A percentile compares a stretch with the other conserved stretches of the same genome.
phyloP scores from a whole-genome alignment of 1,284 basidiomycete genomes.

The Moesziomyces globuligerus region DNA sequence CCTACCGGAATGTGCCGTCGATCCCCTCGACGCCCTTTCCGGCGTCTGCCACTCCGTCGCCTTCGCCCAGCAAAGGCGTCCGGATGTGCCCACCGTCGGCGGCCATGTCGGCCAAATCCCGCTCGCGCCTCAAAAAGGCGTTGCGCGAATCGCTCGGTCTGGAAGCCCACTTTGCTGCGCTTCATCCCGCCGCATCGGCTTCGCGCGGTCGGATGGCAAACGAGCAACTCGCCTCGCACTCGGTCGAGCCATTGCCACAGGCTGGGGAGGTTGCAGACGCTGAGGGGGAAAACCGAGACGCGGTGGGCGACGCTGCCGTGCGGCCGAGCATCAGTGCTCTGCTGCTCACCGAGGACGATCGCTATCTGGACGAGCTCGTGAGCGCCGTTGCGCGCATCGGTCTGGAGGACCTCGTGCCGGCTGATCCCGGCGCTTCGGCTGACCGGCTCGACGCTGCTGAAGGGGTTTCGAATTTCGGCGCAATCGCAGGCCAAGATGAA shows the following conservation, averaged over 20 bases:
- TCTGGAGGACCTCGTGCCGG: slow-evolving; percentile 21
- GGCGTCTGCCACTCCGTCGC: slow-evolving; percentile 1
- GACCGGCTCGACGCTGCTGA: too few relatives aligned
- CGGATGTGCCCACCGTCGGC: slow-evolving; percentile 16
- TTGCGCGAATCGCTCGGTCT: slow-evolving; percentile 31
- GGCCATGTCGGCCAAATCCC: slow-evolving; percentile 25
- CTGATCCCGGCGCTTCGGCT: slow-evolving; percentile 1
- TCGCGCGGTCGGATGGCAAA: too few relatives aligned
- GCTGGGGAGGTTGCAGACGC: neutral
- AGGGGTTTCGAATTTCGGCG: too few relatives aligned
- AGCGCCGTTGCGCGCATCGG: slow-evolving; percentile 30
- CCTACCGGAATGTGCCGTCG: slow-evolving; percentile 17
- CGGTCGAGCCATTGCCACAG: too few relatives aligned
- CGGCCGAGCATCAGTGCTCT: slow-evolving; percentile 22
- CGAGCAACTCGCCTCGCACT: too few relatives aligned
- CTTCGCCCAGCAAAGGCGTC: neutral
- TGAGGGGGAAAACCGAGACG: neutral
- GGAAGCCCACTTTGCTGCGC: slow-evolving; percentile 30
- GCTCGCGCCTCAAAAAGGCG: slow-evolving; percentile 23
- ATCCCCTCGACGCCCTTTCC: slow-evolving; percentile 25
- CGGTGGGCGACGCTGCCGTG: neutral
- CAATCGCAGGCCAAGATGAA: neutral
- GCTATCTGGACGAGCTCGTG: slow-evolving; percentile 35
- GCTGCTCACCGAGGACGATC: slow-evolving; percentile 32
- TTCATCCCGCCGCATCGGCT: slow-evolving; percentile 1